Evolutionary conservation across 768 basidiomycete genomes (phyloP), one percentile per base, ranked within the genome.

Genomic region (Serpula lacrymans): DNA sequence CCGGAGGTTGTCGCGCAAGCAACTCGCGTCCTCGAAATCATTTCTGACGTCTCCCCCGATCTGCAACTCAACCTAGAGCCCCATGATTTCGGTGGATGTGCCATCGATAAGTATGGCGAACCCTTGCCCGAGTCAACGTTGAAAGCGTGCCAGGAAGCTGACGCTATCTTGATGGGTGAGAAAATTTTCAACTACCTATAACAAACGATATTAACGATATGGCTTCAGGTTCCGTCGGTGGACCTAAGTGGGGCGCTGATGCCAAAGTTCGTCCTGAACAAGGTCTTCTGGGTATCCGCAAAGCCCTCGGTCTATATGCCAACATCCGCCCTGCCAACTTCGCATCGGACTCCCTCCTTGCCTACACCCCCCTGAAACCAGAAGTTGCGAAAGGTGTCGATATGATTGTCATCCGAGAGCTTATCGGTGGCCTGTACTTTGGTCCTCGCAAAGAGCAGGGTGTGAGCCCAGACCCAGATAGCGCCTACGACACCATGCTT

Each of bases 271-370:
- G 96, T 41, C 96, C 96, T 13, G 96, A 99, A 62, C 79, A 80
- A 46, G 96, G 96, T 40, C 77, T 99, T 9, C 81, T 99, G 21
- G 60, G 70, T 6, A 77, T 99, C 38, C 84, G 96, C 51, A 98
- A 99, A 65, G 80, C 78, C 21, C 83, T 98, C 39, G 95, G 93
- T 16, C 78, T 98, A 34, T 98, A 94, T 67, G 95, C 92, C 59
- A 99, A 99, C 69, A 96, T 99, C 62, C 88, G 96, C 22, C 96
- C 96, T 10, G 90, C 92, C 9, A 89, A 88, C 58, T 92, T 99
- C 52, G 92, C 90, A 1, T 93, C 91, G 6, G 88, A 97, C 34
- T 85, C 89, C 17, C 78, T 99, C 34, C 67, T 99, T 41, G 70
- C 77, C 33, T 77, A 88, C 69, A 89, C 90, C 16, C 96, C 96